Evolutionary conservation across 1,284 basidiomycete genomes (phyloP).

Genomic region (Boletus sp.): DNA sequence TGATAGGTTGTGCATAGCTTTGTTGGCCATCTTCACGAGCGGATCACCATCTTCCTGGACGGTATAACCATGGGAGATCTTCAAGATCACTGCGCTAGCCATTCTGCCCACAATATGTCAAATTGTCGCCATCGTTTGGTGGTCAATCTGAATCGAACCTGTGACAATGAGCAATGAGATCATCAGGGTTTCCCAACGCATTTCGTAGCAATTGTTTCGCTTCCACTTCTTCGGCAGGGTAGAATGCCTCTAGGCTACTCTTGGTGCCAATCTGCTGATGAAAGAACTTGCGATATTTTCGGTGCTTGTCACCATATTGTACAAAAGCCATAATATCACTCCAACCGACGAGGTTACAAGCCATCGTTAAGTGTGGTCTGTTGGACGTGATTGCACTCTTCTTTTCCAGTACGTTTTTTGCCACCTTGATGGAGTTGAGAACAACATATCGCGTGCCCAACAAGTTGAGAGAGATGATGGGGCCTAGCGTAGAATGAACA

Average conservation of each 20-base stretch:
- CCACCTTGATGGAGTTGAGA: constrained; percentile 1
- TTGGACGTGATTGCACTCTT: constrained; percentile 11
- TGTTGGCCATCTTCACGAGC: constrained; percentile 12
- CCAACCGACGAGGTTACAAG: too few relatives aligned
- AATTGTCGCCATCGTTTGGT: too few relatives aligned
- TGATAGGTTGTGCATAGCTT: constrained; percentile 8
- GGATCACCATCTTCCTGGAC: constrained; percentile 24
- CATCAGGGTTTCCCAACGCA: constrained; percentile 6
- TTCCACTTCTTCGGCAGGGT: constrained; percentile 15
- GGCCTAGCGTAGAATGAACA: constrained; percentile 30
- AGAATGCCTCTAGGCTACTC: constrained; percentile 9
- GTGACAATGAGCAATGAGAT: too few relatives aligned
- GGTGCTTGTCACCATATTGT: too few relatives aligned
- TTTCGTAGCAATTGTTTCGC: constrained; percentile 19
- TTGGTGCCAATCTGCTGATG: not conserved
- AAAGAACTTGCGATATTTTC: too few relatives aligned
- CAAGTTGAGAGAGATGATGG: constrained; percentile 3
- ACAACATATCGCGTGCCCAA: not conserved
- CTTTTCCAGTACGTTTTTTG: constrained; percentile 25
- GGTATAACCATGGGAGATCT: constrained; percentile 20
- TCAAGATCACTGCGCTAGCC: constrained; percentile 10
- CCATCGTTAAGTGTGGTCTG: too few relatives aligned
- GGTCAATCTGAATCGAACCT: too few relatives aligned
- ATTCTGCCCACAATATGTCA: not conserved
- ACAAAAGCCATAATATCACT: too few relatives aligned